Conservation (phyloP, 2,329 filamentous ascomycete genomes). For the Aspergillus intermedius region DNA sequence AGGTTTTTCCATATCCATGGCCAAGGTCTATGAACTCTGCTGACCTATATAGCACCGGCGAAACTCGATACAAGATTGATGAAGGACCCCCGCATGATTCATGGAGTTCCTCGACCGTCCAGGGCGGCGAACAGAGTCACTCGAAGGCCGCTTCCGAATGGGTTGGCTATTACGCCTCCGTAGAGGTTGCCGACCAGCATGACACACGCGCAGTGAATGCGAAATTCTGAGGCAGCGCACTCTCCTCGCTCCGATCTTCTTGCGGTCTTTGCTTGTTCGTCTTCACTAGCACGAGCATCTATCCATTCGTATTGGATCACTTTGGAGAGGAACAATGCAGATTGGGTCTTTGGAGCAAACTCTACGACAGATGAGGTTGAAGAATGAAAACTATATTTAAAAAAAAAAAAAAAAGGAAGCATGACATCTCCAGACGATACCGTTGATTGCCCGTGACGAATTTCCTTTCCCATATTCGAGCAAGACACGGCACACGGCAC, state of each 20-base stretch:
- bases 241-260: background rate
- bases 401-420: background rate
- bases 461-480: background rate
- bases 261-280: background rate
- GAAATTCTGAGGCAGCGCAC: background rate
- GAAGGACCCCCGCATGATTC: slow-evolving; percentile 85
- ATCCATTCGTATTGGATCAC: background rate
- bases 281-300: background rate
- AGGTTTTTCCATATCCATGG: slow-evolving; percentile 32
- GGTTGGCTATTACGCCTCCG: slow-evolving; percentile 32
- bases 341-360: background rate
- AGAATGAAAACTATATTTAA: background rate
- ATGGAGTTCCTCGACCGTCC: slow-evolving; percentile 67
- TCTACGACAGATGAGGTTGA: background rate
- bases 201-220: background rate
- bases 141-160: slow-evolving; percentile 37
- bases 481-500: background rate
- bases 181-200: slow-evolving; percentile 10
- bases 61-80: slow-evolving; percentile 81
- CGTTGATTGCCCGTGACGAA: background rate
- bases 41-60: slow-evolving; percentile 61
- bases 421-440: background rate
- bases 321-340: background rate
- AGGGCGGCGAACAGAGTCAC: slow-evolving; percentile 38
- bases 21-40: slow-evolving; percentile 33